Evolutionary conservation across 2,329 filamentous ascomycete genomes (phyloP), one percentile per base, ranked within the genome.

Genomic region (Pyrenochaeta sp.): DNA sequence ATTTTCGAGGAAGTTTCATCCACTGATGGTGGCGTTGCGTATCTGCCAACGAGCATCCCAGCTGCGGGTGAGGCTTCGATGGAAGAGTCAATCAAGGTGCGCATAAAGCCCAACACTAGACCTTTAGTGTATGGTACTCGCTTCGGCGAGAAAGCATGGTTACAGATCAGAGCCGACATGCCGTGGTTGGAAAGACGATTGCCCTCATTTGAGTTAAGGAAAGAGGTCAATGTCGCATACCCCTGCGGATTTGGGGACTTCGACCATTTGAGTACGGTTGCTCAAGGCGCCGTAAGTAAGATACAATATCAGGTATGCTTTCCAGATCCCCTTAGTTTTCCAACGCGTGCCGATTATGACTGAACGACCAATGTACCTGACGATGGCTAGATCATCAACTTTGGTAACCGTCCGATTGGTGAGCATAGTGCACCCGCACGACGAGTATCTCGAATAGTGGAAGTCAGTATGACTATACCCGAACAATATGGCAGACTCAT

Each of bases 151-250:
- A 49, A 37, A 30, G 55, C 32, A 6, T 32, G 27, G 25, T 27
- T 58, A 12, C 19, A 34, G 19, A 58, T 58, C 36, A 36, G 50
- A 30, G 55, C 55, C 5, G 55, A 58, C 24, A 58, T 58, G 45
- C 55, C 55, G 8, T 58, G 55, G 55, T 44, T 58, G 5, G 50
- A 54, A 8, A 32, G 50, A 32, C 50, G 37, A 39, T 37, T 58
- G 50, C 55, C 55, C 12, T 45, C 37, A 9, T 58, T 58, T 32
- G 55, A 58, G 3, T 36, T 50, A 2, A 25, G 32, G 2, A 58
- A 58, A 24, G 44, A 49, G 15, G 25, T 58, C 27, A 24, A 54
- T 15, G 50, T 58, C 28, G 12, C 25, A 28, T 58, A 58, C 27
- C 55, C 55, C 13, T 58, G 55, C 30, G 37, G 39, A 2, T 42